Conservation (phyloP, 345 rosid genomes). For the Hirschfeldia incana region DNA sequence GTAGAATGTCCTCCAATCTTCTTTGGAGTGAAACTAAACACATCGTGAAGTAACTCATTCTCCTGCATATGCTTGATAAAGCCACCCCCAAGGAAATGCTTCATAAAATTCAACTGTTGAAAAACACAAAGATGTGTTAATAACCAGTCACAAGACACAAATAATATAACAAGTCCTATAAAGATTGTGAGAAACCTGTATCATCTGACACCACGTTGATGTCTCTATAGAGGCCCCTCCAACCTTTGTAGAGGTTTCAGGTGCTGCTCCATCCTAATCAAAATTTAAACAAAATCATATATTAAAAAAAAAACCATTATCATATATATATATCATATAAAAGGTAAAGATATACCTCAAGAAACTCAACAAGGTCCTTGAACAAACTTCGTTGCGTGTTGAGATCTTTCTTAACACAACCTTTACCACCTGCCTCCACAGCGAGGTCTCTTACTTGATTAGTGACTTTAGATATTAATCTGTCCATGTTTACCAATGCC, state of each 20-base stretch:
- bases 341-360: constrained; percentile 48
- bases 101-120: constrained; percentile 74
- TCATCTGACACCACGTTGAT: constrained; percentile 70
- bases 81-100: constrained; percentile 88
- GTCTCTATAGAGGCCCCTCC: constrained; percentile 66
- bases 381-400: constrained; percentile 82
- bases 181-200: constrained; percentile 37
- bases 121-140: constrained; percentile 10
- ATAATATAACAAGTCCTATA: not conserved
- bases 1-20: constrained; percentile 45
- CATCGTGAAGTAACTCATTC: constrained; percentile 79
- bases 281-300: not conserved
- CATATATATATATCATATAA: not conserved
- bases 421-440: constrained; percentile 90
- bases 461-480: constrained; percentile 60
- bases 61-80: constrained; percentile 79
- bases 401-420: constrained; percentile 90
- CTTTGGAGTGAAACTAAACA: constrained; percentile 74
- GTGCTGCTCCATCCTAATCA: constrained; percentile 58
- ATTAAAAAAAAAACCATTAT: not conserved
- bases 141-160: not conserved
- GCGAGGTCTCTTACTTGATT: constrained; percentile 76
- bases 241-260: constrained; percentile 65
- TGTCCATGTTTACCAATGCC: constrained; percentile 52
- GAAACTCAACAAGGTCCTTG: constrained; percentile 71